Evolutionary conservation across 225 moss, liverwort and hornwort species (phyloP), one percentile per base, ranked within the genome.

Genomic region (Thuidium tamariscinum): DNA sequence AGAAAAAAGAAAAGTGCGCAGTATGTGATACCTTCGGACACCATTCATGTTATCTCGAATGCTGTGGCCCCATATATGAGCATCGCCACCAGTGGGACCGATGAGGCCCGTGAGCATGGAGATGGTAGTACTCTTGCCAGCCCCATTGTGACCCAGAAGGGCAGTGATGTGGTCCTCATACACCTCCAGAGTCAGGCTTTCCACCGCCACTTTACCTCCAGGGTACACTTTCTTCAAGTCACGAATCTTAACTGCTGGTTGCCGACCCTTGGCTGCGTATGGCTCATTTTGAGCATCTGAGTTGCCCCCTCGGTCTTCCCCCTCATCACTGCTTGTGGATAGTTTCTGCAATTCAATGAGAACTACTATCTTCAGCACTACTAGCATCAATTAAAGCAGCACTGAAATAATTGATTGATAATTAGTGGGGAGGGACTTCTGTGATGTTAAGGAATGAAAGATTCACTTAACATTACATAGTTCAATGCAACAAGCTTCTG

Each of bases 161-260:
- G 96, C 98, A 26, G 98, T 98, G 77, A 96, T 98, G 70, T 98
- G 98, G 83, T 95, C 93, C 90, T 98, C 95, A 63, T 92, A 96
- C 54, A 98, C 92, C 54, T 95, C 96, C 80, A 98, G 86, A 46
- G 91, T 92, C 56, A 98, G 87, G 65, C 92, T 95, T 83, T 96
- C 98, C 78, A 98, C 96, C 64, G 95, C 98, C 68, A 95, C 87
- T 89, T 96, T 96, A 25, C 92, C 96, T 84, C 94, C 94, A 0
- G 95, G 59, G 67, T 92, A 98, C 81, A 95, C 95, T 88, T 98
- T 98, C 89, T 90, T 94, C 83, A 98, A 82, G 86, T 94, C 88
- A 37, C 81, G 88, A 56, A 96, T 93, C 84, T 89, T 94, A 65
- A 98, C 91, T 80, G 98, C 98, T 20, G 95, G 92, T 83, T 90